Percentiles rank a stretch among this genome's conserved stretches.
These are phyloP conservation scores for Aspergillus hancockii DNA, from an alignment of 495 filamentous ascomycete species.

Conservation along the genomic window DNA sequence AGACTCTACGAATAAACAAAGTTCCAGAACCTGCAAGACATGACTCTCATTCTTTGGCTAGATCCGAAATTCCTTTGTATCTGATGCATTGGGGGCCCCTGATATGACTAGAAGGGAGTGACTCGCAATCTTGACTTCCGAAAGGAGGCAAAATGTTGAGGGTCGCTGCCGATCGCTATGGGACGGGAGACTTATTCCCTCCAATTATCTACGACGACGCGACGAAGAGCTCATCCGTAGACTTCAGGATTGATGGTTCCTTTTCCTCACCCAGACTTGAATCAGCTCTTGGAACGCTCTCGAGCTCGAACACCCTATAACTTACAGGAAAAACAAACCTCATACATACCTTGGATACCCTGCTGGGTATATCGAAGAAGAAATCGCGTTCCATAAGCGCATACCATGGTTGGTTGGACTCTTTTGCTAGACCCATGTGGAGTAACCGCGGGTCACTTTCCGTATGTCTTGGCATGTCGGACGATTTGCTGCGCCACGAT, in stretches of 20 bases:
- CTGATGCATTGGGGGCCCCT: background rate
- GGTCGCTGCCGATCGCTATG: background rate
- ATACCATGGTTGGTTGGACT: background rate
- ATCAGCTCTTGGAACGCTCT: background rate
- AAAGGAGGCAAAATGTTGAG: background rate
- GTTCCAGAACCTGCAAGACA: background rate
- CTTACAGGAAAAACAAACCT: background rate
- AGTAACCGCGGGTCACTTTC: background rate
- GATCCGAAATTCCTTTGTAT: background rate
- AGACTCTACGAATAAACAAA: background rate
- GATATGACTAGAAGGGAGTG: background rate
- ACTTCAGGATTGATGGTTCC: background rate
- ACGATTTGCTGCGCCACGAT: slow-evolving; percentile 14
- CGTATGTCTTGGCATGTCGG: slow-evolving; percentile 13
- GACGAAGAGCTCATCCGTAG: background rate
- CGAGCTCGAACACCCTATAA: background rate
- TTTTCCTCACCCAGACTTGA: background rate
- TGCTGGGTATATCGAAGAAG: no score
- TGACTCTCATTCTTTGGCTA: background rate
- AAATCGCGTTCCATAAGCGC: background rate
- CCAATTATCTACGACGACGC: background rate
- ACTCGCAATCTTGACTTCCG: background rate
- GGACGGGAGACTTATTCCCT: background rate
- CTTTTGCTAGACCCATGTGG: background rate
- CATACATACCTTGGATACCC: background rate